Evolutionary conservation across 164 flowering plant species (phyloP), one percentile per base, ranked within the genome.

Genomic region (Malania oleifera): DNA sequence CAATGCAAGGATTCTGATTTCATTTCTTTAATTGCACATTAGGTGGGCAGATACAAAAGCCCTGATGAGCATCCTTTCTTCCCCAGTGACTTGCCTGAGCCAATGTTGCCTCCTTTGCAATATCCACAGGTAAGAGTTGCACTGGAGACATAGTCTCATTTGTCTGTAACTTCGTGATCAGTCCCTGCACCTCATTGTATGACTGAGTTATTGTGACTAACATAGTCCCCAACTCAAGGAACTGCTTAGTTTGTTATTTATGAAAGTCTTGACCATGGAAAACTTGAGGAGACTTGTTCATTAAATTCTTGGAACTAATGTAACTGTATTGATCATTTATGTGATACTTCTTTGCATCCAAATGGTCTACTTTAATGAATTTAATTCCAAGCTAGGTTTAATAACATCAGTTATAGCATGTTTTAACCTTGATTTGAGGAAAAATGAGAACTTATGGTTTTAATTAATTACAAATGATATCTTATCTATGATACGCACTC

Each of bases 1-100:
- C 27, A 28, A 40, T 2, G 35, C 6, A 12, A 46, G 29, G 35
- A 55, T 54, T 29, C 45, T 63, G 37, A 47, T 57, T 65, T 12
- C 12, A 15, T 25, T 38, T 57, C 26, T 29, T 7, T 0, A 34
- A 25, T 39, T 66, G 19, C 56, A 49, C 4, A 56, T 35, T 50
- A 93, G 98, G 87, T 87, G 55, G 99, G 97, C 41, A 73, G 97
- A 72, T 93, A 83, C 80, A 79, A 74, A 59, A 86, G 89, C 74
- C 96, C 99, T 7, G 99, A 93, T 66, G 99, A 93, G 70, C 99
- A 90, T 68, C 89, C 97, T 25, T 93, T 93, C 74, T 93, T 90
- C 67, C 87, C 87, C 0, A 60, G 74, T 20, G 82, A 73, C 51
- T 72, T 90, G 40, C 95, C 95, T 13, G 85, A 83, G 43, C 91